Evolutionary conservation across 75 land plant species (phyloP), one percentile per base, ranked within the genome.

Genomic region (Selaginella tamariscina): DNA sequence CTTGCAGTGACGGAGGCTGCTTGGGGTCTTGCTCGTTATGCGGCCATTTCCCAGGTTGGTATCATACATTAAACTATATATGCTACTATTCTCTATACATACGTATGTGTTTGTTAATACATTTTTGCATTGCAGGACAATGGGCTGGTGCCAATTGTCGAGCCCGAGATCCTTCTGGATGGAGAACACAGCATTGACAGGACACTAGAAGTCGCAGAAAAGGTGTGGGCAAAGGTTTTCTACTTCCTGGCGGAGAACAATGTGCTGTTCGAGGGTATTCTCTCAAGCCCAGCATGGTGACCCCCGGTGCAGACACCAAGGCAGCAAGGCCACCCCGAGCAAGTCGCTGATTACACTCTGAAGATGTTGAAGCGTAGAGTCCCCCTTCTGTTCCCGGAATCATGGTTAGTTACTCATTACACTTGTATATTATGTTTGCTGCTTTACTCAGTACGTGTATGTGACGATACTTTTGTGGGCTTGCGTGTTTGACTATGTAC

Each of bases 211-310:
- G 86, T 84, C 1, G 84, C 86, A 0, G 31, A 31, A 66, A 71
- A 79, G 21, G 62, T 59, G 9, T 85, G 87, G 87, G 73, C 82
- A 1, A 83, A 79, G 76, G 82, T 80, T 18, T 87, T 87, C 74
- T 84, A 77, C 81, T 84, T 76, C 76, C 71, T 87, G n/a, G 87
- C 89, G 29, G 76, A 84, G 77, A 87, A 87, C 89, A 87, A 87
- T 65, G 89, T 84, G 8, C 15, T 75, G 70, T 84, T 80, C 67
- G 85, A 87, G 67, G 89, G 89, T 2, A 87, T 87, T 72, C 82
- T 87, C 54, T 68, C 84, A 87, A 87, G 81, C 89, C 89, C 30
- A 84, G 87, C 89, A 87, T 87, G 89, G 89, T 87, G 18, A 87
- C 89, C 27, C 89, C 89, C 56, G 89, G 89, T 22, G 89, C 89